Evolutionary conservation across 306 rosid species (phyloP).

Genomic region (Echinosophora koreensis): DNA sequence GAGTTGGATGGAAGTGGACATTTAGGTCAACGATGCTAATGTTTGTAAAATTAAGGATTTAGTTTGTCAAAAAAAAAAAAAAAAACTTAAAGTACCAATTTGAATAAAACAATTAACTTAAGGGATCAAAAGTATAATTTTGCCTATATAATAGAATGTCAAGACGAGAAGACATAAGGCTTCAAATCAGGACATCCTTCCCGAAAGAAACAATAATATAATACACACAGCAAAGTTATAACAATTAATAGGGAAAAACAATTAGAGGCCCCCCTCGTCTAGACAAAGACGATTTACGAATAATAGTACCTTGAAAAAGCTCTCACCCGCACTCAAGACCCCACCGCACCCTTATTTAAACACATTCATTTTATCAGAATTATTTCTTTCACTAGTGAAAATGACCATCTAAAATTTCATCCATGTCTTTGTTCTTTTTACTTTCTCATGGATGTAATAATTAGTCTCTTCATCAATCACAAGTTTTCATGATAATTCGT

Average conservation of each 20-base stretch:
- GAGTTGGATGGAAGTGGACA: too few species aligned
- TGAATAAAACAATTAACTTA: too few species aligned
- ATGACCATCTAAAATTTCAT: slow-evolving; percentile 52
- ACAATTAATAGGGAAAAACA: slow-evolving; percentile 43
- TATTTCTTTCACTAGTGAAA: slow-evolving; percentile 43
- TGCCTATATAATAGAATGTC: slow-evolving; percentile 32
- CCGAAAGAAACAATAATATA: slow-evolving; percentile 64
- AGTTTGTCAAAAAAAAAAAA: too few species aligned
- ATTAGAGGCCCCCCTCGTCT: slow-evolving; percentile 44
- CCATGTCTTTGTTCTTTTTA: neutral
- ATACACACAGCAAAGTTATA: slow-evolving; percentile 51
- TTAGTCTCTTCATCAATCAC: slow-evolving; percentile 46
- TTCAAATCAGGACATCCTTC: slow-evolving; percentile 67
- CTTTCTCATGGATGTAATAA: slow-evolving; percentile 10
- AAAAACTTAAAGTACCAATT: too few species aligned
- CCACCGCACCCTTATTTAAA: slow-evolving; percentile 48
- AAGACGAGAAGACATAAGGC: slow-evolving; percentile 63
- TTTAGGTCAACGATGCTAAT: too few species aligned
- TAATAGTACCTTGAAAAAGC: slow-evolving; percentile 49
- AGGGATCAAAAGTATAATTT: too few species aligned
- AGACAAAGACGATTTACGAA: slow-evolving; percentile 67
- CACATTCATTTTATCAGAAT: slow-evolving; percentile 39
- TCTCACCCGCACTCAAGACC: slow-evolving; percentile 47
- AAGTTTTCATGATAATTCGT: slow-evolving; percentile 11
- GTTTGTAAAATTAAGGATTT: too few species aligned